A percentile compares a stretch with the other conserved stretches of the same genome.
Evolutionary conservation across 2,329 filamentous ascomycete species (phyloP).

Genomic region (Aspergillus chevalieri): DNA sequence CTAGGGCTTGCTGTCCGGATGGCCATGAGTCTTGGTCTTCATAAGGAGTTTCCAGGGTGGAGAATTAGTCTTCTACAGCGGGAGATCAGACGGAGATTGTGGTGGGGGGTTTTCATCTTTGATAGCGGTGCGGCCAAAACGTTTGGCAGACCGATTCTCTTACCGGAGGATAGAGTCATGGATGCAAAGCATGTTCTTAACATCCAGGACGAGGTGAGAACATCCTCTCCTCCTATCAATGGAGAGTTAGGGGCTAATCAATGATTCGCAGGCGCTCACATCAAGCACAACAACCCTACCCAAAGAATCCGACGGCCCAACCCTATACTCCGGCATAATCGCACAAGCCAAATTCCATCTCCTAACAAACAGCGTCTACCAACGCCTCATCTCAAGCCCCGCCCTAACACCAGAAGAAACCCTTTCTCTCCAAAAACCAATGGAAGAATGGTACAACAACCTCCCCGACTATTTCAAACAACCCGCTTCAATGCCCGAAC

Average conservation of each 20-base stretch:
- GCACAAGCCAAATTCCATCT: constrained; percentile 40
- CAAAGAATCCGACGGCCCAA: constrained; percentile 32
- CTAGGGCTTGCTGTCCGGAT: constrained; percentile 45
- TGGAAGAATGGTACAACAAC: constrained; percentile 38
- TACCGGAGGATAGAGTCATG: constrained; percentile 40
- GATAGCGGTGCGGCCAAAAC: constrained; percentile 47
- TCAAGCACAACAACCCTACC: constrained; percentile 32
- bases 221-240: neutral
- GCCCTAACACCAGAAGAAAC: constrained; percentile 38
- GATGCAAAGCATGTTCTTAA: constrained; percentile 42
- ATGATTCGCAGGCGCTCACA: constrained; percentile 25
- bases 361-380: constrained; percentile 40
- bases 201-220: constrained; percentile 35
- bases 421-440: constrained; percentile 34
- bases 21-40: constrained; percentile 47
- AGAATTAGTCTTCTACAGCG: constrained; percentile 39
- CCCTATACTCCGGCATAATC: constrained; percentile 39
- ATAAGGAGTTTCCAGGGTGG: constrained; percentile 46
- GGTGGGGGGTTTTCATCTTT: constrained; percentile 43
- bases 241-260: neutral
- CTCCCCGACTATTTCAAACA: constrained; percentile 39
- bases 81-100: constrained; percentile 37
- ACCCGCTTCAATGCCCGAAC: constrained; percentile 25
- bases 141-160: constrained; percentile 44
- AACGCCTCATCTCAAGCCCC: constrained; percentile 40